Conservation (phyloP, 2,329 filamentous ascomycete genomes). For the Rutstroemia sp. region DNA sequence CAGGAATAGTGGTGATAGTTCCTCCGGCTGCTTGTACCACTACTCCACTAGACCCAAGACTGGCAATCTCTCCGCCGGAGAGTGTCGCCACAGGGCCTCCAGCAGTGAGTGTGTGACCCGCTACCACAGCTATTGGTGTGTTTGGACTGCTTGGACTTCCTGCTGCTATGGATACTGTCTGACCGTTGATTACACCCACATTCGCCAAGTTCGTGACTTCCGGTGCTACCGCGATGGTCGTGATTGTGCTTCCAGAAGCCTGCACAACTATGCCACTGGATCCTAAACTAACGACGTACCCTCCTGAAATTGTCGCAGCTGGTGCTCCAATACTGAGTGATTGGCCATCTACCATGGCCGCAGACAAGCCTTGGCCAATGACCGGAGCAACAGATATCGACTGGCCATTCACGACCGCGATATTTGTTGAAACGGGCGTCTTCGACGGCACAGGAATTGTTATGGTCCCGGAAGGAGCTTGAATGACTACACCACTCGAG, state of each 20-base stretch:
- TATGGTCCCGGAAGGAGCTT: conserved; percentile 10
- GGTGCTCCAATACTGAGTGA: conserved; percentile 10
- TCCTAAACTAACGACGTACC: conserved; percentile 11
- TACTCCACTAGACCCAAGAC: conserved; percentile 10
- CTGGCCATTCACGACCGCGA: neutral
- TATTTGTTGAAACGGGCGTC: neutral
- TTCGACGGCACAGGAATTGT: neutral
- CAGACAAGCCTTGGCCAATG: neutral
- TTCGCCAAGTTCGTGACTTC: neutral
- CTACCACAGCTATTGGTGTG: neutral
- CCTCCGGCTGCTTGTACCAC: conserved; percentile 10
- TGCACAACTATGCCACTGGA: conserved; percentile 3
- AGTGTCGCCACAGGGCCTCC: conserved; percentile 8
- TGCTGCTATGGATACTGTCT: conserved; percentile 10
- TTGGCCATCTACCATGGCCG: conserved; percentile 6
- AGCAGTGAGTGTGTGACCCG: conserved; percentile 7
- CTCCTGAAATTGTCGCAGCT: conserved; percentile 2
- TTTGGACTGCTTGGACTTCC: neutral
- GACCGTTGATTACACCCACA: neutral
- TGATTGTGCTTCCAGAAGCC: neutral
- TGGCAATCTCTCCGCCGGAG: conserved; percentile 9
- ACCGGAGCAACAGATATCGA: neutral
- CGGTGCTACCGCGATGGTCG: neutral
- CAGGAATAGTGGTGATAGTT: conserved; percentile 7
- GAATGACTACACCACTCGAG: conserved; percentile 9